Conservation (phyloP, 2,329 filamentous ascomycete species). For the Pseudogymnoascus sp. region DNA sequence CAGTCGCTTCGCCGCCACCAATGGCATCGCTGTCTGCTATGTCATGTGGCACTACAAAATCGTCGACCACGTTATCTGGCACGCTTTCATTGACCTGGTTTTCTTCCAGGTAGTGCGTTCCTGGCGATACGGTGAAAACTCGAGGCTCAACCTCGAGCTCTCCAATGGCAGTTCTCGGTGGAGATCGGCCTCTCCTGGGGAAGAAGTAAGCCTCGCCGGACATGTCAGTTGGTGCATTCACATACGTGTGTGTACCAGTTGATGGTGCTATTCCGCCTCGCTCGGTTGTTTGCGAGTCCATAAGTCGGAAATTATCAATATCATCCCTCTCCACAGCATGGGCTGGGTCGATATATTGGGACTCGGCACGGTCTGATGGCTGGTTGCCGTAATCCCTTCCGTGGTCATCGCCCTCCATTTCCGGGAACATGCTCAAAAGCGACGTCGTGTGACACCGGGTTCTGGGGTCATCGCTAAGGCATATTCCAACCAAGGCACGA, state of each 20-base stretch:
- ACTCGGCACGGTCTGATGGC: not conserved
- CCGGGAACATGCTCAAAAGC: conserved; percentile 64
- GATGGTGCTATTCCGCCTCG: conserved; percentile 13
- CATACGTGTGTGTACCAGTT: conserved; percentile 21
- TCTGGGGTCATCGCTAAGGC: conserved; percentile 68
- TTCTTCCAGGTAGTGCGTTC: not conserved
- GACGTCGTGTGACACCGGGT: conserved; percentile 66
- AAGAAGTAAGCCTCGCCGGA: conserved; percentile 23
- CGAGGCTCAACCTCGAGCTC: not conserved
- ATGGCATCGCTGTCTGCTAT: not conserved
- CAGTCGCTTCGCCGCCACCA: not conserved
- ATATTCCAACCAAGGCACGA: conserved; percentile 66
- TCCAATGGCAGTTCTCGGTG: conserved; percentile 15
- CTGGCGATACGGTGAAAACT: not conserved
- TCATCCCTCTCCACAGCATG: conserved; percentile 12
- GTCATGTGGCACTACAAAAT: not conserved
- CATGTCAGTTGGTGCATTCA: conserved; percentile 21
- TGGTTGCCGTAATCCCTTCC: not conserved
- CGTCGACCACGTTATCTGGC: not conserved
- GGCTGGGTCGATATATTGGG: conserved; percentile 11
- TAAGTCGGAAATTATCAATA: conserved; percentile 10
- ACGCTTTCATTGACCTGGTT: not conserved
- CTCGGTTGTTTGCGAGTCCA: conserved; percentile 4
- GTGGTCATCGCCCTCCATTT: not conserved
- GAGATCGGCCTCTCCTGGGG: conserved; percentile 27